Evolutionary conservation across 1,284 basidiomycete species (phyloP).

Genomic region (Meira miltonrushii): DNA sequence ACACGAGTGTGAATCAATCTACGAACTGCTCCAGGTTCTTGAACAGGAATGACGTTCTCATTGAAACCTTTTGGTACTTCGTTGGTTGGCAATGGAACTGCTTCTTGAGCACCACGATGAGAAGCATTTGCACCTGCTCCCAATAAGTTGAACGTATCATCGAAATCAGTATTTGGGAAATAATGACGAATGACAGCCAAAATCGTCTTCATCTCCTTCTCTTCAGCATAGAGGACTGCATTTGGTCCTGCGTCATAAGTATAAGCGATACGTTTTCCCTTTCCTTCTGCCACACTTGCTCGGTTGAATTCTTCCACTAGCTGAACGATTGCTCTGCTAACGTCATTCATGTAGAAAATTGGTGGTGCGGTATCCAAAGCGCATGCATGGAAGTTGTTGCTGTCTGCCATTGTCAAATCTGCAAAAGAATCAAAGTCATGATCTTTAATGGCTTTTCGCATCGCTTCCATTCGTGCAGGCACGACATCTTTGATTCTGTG

Average conservation of each 20-base stretch:
- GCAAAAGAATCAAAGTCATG: conserved; percentile 87
- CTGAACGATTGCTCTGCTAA: conserved; percentile 59
- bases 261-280: conserved; percentile 61
- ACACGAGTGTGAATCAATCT: conserved; percentile 51
- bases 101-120: conserved; percentile 36
- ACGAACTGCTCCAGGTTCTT: conserved; percentile 44
- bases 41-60: conserved; percentile 43
- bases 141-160: conserved; percentile 48
- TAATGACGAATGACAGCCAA: conserved; percentile 45
- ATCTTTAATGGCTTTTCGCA: conserved; percentile 71
- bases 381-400: conserved; percentile 87
- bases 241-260: conserved; percentile 98
- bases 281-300: conserved; percentile 56
- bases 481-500: conserved; percentile 84
- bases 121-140: conserved; percentile 38
- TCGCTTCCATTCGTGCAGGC: conserved; percentile 76
- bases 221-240: conserved; percentile 88
- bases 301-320: conserved; percentile 86
- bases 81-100: conserved; percentile 24
- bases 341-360: conserved; percentile 99
- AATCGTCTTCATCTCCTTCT: conserved; percentile 52
- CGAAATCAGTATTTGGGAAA: conserved; percentile 51
- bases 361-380: conserved; percentile 93
- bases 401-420: conserved; percentile 88
- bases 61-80: conserved; percentile 39